Evolutionary conservation across 2,329 filamentous ascomycete species (phyloP).

Genomic region (Aphanoascus verrucosus): DNA sequence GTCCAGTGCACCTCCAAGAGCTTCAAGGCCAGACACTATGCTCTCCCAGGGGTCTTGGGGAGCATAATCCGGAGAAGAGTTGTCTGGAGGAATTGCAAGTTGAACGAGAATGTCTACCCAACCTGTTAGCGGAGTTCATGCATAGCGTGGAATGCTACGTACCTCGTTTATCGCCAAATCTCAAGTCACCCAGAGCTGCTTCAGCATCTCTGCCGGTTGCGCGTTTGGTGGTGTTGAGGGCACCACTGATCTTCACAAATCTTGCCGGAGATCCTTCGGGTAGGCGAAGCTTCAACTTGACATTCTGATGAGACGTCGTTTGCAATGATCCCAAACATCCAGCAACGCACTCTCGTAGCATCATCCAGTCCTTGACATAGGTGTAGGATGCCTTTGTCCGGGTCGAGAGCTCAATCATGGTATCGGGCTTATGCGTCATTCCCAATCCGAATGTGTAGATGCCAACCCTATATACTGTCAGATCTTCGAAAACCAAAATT

Average conservation of each 20-base stretch:
- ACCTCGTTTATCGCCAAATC: slow-evolving; percentile 83
- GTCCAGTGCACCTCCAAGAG: slow-evolving; percentile 76
- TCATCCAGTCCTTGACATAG: slow-evolving; percentile 99
- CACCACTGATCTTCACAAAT: slow-evolving; percentile 96
- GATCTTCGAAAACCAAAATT: slow-evolving; percentile 11
- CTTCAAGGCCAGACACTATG: slow-evolving; percentile 89
- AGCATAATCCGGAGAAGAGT: slow-evolving; percentile 65
- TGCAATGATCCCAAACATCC: slow-evolving; percentile 88
- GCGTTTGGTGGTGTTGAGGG: slow-evolving; percentile 89
- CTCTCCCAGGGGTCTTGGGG: slow-evolving; percentile 96
- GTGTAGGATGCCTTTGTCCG: slow-evolving; percentile 94
- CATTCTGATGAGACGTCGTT: slow-evolving; percentile 94
- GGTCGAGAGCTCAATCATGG: slow-evolving; percentile 94
- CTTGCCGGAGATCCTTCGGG: slow-evolving; percentile 95
- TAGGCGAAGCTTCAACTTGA: slow-evolving; percentile 84
- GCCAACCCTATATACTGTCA: slow-evolving; percentile 53
- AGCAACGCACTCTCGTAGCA: slow-evolving; percentile 90
- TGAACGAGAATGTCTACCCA: slow-evolving; percentile 76
- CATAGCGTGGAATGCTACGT: slow-evolving; percentile 13
- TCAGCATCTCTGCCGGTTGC: slow-evolving; percentile 91
- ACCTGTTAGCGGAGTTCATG: neutral
- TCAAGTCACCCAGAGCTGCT: slow-evolving; percentile 77
- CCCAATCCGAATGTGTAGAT: slow-evolving; percentile 96
- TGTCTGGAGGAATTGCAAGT: slow-evolving; percentile 82
- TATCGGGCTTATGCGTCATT: slow-evolving; percentile 95